Evolutionary conservation across 495 filamentous ascomycete species (phyloP).

Genomic region (Daldinia caldariorum): DNA sequence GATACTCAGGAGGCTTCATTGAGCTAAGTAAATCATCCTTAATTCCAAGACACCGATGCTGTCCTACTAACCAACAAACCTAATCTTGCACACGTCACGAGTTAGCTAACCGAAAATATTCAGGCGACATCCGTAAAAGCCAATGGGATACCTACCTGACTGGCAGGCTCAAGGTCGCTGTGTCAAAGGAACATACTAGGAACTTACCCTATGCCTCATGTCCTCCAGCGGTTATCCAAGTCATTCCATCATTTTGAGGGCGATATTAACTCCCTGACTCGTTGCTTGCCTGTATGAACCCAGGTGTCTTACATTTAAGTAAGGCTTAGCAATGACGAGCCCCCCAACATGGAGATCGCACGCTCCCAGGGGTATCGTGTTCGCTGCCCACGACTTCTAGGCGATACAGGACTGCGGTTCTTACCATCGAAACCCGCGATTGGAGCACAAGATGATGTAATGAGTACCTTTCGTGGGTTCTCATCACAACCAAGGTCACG

Average conservation of each 20-base stretch:
- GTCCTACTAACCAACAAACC: not conserved
- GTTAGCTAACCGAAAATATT: not conserved
- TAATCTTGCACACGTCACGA: not conserved
- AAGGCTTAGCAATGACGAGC: conserved; percentile 8
- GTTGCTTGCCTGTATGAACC: not conserved
- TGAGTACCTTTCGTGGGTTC: conserved; percentile 5
- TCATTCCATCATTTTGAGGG: not conserved
- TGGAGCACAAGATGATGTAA: not conserved
- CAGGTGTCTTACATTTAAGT: not conserved
- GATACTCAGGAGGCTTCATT: not conserved
- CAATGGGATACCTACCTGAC: not conserved
- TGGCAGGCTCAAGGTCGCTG: not conserved
- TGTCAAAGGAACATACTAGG: not conserved
- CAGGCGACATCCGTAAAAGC: not conserved
- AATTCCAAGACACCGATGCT: not conserved
- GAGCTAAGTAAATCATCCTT: not conserved
- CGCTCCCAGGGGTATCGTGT: conserved; percentile 13
- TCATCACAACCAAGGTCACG: conserved; percentile 13
- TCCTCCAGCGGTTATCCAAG: not conserved
- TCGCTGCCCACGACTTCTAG: not conserved
- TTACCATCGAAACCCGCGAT: not conserved
- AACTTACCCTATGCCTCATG: not conserved
- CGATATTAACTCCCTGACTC: not conserved
- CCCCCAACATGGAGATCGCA: conserved; percentile 14
- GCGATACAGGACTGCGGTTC: not conserved